phyloP scores from a whole-genome alignment of 495 filamentous ascomycete species.

The Beverwykella pulmonaria region DNA sequence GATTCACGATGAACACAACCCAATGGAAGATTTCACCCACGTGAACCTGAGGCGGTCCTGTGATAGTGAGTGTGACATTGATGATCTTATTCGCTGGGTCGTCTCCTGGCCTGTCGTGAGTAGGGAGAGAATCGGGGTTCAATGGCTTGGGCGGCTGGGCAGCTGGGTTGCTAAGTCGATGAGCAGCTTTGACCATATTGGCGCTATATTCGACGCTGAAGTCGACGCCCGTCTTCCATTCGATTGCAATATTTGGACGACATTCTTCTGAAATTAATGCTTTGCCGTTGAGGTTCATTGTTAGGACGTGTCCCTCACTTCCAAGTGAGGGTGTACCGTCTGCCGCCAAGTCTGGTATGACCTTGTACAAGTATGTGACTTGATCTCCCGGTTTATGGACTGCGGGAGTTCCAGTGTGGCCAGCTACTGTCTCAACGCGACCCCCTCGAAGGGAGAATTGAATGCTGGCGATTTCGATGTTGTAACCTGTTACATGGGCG shows the following conservation, averaged over 20 bases:
- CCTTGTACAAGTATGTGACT: constrained; percentile 79
- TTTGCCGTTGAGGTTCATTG: constrained; percentile 67
- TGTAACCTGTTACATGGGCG: constrained; percentile 75
- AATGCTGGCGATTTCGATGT: constrained; percentile 69
- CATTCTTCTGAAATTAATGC: constrained; percentile 67
- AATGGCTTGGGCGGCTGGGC: constrained; percentile 14
- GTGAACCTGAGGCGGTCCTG: constrained; percentile 61
- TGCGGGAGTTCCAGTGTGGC: constrained; percentile 61
- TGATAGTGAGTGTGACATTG: constrained; percentile 76
- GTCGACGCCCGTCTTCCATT: constrained; percentile 81
- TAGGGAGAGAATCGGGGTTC: constrained; percentile 53
- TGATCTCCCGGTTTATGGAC: constrained; percentile 78
- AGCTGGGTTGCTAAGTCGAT: constrained; percentile 32
- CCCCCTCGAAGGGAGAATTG: constrained; percentile 68
- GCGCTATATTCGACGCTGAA: constrained; percentile 66
- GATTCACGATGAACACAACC: constrained; percentile 88
- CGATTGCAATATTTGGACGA: constrained; percentile 72
- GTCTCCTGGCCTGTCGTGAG: constrained; percentile 46
- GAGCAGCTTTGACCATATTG: constrained; percentile 47
- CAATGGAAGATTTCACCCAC: constrained; percentile 82
- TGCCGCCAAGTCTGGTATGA: constrained; percentile 63
- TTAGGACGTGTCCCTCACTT: constrained; percentile 55
- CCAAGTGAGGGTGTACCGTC: constrained; percentile 10
- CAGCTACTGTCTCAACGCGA: constrained; percentile 66
- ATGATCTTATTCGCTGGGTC: constrained; percentile 59